Evolutionary conservation across 208 protist species (phyloP).

Genomic region (Trypanosoma congolense): DNA sequence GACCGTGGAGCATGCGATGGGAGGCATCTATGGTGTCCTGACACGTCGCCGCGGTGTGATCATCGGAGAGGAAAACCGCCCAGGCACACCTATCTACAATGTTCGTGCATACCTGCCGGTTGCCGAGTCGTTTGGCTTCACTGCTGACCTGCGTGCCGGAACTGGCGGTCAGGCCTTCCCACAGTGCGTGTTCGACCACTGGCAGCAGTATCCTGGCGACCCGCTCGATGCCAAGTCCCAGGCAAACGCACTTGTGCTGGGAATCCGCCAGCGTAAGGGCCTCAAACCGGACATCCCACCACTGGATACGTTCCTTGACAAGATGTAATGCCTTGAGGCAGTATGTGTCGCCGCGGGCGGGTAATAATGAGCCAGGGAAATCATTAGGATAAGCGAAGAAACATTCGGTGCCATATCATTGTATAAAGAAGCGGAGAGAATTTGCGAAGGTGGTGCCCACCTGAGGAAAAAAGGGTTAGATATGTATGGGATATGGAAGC

Average conservation of each 20-base stretch:
- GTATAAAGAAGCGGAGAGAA: too few species aligned
- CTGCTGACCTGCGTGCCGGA: conserved; percentile 92
- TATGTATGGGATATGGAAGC: too few species aligned
- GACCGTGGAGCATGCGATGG: conserved; percentile 92
- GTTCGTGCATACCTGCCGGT: conserved; percentile 98
- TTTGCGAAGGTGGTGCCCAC: too few species aligned
- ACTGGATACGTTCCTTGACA: conserved; percentile 93
- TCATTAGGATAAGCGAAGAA: too few species aligned
- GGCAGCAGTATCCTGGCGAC: conserved; percentile 87
- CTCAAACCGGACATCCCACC: conserved; percentile 90
- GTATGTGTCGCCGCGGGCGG: neutral
- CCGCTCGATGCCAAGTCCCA: conserved; percentile 67
- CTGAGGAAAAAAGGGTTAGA: too few species aligned
- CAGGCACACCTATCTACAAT: conserved; percentile 95
- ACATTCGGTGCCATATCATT: too few species aligned
- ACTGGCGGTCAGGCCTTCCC: conserved; percentile 95
- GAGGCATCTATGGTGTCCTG: conserved; percentile 95
- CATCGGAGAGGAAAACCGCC: conserved; percentile 93
- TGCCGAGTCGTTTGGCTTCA: conserved; percentile 98
- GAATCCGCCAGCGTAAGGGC: conserved; percentile 96
- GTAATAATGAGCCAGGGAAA: too few species aligned
- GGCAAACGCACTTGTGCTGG: conserved; percentile 66
- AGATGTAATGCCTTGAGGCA: conserved; percentile 71
- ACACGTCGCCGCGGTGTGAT: conserved; percentile 96
- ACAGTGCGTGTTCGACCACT: conserved; percentile 99